These are phyloP conservation scores for Microstroma glucosiphilum DNA, from an alignment of 1,284 basidiomycete genomes.

Conservation along the genomic window DNA sequence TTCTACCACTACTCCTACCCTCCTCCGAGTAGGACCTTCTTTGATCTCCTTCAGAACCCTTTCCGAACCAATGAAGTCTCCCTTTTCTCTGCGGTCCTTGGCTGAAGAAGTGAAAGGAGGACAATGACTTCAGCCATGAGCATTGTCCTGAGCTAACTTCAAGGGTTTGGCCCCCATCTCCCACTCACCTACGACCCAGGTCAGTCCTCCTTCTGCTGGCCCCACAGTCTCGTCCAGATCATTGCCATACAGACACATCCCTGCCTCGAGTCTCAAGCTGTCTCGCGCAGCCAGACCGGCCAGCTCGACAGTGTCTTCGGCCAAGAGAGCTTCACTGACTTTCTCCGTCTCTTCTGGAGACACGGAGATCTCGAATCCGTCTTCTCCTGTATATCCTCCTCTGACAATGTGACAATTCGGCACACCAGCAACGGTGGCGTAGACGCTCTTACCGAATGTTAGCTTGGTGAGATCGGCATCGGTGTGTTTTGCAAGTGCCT, in stretches of 20 bases:
- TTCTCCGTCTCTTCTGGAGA: conserved; percentile 69
- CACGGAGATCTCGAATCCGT: conserved; percentile 96
- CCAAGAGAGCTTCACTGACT: conserved; percentile 65
- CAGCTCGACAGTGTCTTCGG: conserved; percentile 65
- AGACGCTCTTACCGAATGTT: conserved; percentile 45
- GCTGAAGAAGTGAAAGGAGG: conserved; percentile 52
- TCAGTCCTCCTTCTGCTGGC: conserved; percentile 77
- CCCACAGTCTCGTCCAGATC: conserved; percentile 80
- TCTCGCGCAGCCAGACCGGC: conserved; percentile 90
- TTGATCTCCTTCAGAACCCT: conserved; percentile 73
- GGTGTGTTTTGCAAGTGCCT: conserved; percentile 69
- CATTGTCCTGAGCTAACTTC: conserved; percentile 4
- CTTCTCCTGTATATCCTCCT: conserved; percentile 98
- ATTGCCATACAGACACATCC: conserved; percentile 95
- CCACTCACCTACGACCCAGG: conserved; percentile 78
- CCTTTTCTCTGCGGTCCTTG: conserved; percentile 68
- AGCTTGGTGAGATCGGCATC: conserved; percentile 58
- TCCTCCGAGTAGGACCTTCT: conserved; percentile 64
- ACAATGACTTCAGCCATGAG: too few species aligned
- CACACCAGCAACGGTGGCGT: conserved; percentile 61
- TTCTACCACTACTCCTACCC: conserved; percentile 72
- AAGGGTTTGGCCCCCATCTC: background rate
- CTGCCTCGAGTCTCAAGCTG: conserved; percentile 85
- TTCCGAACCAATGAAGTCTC: conserved; percentile 74
- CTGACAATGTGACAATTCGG: conserved; percentile 70